Evolutionary conservation across 2,329 filamentous ascomycete species (phyloP).

Genomic region (Pseudocercospora fuligena): DNA sequence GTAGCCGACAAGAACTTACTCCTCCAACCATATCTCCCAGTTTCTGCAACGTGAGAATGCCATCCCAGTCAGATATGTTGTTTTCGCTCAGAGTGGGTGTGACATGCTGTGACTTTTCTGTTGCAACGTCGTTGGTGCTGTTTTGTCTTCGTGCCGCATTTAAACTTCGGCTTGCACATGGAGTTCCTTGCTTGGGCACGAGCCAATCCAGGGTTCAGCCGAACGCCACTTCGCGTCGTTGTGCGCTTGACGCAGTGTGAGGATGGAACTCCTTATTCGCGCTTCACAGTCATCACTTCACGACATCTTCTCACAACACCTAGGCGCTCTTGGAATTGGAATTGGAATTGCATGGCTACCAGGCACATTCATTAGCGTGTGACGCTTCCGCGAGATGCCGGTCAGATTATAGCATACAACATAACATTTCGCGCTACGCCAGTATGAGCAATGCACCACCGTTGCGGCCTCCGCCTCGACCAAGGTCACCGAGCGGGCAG

Average conservation of each 20-base stretch:
- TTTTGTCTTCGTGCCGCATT: too few species aligned
- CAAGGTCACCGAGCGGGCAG: conserved; percentile 38
- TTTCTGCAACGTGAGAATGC: neutral
- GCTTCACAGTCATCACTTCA: neutral
- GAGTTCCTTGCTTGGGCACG: neutral
- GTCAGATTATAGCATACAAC: neutral
- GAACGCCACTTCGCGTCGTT: neutral
- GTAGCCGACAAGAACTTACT: conserved; percentile 32
- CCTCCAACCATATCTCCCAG: neutral
- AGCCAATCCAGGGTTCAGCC: neutral
- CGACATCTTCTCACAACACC: neutral
- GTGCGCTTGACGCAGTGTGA: neutral
- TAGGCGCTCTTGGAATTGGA: neutral
- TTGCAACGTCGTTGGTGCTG: too few species aligned
- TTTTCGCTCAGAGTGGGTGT: too few species aligned
- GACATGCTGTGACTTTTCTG: too few species aligned
- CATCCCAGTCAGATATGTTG: neutral
- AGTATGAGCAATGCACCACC: conserved; percentile 37
- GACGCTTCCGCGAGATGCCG: conserved; percentile 6
- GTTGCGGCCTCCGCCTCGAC: conserved; percentile 38
- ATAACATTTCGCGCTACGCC: conserved; percentile 9
- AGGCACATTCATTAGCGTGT: neutral
- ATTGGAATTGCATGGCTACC: neutral
- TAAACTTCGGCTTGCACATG: neutral
- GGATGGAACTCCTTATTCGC: neutral